Percentiles rank a stretch among this genome's conserved stretches.
These are phyloP conservation scores for Eremochloa ophiuroides DNA, from an alignment of 176 grass and related monocot species.

Conservation along the genomic window DNA sequence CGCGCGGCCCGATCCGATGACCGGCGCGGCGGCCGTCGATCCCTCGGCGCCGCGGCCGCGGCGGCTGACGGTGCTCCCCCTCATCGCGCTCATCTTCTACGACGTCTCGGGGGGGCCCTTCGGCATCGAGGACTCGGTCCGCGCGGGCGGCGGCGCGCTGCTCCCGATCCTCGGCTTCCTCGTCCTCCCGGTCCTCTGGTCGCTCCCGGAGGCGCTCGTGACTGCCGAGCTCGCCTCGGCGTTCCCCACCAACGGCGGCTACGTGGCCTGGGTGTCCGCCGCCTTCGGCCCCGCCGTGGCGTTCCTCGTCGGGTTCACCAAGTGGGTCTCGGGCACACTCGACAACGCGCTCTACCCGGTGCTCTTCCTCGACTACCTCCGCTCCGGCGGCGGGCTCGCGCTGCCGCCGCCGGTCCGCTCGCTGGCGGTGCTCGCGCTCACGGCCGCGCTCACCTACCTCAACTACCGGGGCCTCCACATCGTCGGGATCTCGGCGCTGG, in stretches of 20 bases:
- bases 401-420: neutral
- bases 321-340: conserved; percentile 81
- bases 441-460: conserved; percentile 80
- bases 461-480: conserved; percentile 85
- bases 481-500: conserved; percentile 79
- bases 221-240: conserved; percentile 81
- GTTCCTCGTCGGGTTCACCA: conserved; percentile 89
- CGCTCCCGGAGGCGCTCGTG: conserved; percentile 78
- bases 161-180: conserved; percentile 85
- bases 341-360: conserved; percentile 98
- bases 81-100: conserved; percentile 97
- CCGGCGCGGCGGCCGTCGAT: neutral
- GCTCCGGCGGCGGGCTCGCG: conserved; percentile 1
- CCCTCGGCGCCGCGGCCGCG: neutral
- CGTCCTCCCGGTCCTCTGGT: conserved; percentile 62
- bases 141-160: conserved; percentile 70
- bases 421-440: conserved; percentile 45
- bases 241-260: conserved; percentile 83
- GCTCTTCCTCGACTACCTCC: conserved; percentile 93
- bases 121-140: conserved; percentile 91
- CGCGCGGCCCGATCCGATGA: conserved; percentile 9
- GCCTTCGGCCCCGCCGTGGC: conserved; percentile 72
- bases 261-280: conserved; percentile 85
- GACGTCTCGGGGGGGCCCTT: conserved; percentile 91
- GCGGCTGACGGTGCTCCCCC: conserved; percentile 65